Evolutionary conservation across 2,329 filamentous ascomycete species (phyloP), one percentile per base, ranked within the genome.

Genomic region (Chalara sp.): DNA sequence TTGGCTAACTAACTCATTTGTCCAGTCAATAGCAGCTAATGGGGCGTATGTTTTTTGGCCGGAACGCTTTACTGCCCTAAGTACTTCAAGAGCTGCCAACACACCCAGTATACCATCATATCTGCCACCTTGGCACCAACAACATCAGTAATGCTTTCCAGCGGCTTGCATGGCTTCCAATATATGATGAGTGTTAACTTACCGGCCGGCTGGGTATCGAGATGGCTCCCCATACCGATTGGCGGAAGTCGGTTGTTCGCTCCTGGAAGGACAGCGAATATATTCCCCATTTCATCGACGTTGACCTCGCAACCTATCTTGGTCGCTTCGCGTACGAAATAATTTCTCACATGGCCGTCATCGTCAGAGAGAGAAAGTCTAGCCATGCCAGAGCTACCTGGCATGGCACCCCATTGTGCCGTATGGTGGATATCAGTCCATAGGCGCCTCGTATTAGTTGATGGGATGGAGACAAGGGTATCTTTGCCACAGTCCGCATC

Each of bases 71-170:
- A 92, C 68, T 0, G 80, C 74, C 52, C 75, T 76, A 13, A 91
- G 69, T 65, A 86, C 81, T 67, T 91, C 87, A 0, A 91, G 70
- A 0, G 80, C 87, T 1, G 86, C 79, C 8, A 79, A 72, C 4
- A 91, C 76, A 5, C 87, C 87, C 0, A 91, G 67, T 30, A 91
- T 88, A 0, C 87, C 87, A 60, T 89, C 86, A 54, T 88, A 89
- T 29, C 84, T 68, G 0, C 84, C 84, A 1, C 83, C 51, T 47
- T 21, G 21, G 21, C 21, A 21, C 10, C 28, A 30, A 11, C 32
- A 6, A 1, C 12, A 32, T 44, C 31, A 35, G 28, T 39, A 28
- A n/a, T 41, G 21, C 21, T 21, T 21, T 21, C 21, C 21, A 21
- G 21, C 2, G 3, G 21, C 21, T 21, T 2, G 2, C 21, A 2